Percentiles rank a stretch among this genome's conserved stretches.
phyloP scores from a whole-genome alignment of 2,329 filamentous ascomycete species.

The Stagonosporopsis rhizophila region DNA sequence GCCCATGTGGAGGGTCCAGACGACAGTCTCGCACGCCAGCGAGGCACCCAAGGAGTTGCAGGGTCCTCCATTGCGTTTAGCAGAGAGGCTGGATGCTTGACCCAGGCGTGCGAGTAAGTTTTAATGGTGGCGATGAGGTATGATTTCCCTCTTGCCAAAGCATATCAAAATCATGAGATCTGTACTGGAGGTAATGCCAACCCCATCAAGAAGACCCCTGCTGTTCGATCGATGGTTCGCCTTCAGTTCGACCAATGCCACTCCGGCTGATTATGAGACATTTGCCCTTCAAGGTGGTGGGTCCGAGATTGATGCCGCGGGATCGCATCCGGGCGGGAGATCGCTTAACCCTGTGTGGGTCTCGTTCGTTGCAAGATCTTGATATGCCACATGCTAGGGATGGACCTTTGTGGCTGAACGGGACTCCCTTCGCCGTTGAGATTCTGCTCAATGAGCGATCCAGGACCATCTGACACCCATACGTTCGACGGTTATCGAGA shows the following conservation, averaged over 20 bases:
- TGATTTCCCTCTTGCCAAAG: background rate
- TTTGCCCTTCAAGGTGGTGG: constrained; percentile 14
- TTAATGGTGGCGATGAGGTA: background rate
- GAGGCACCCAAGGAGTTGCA: background rate
- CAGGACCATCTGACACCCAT: background rate
- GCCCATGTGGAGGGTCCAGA: constrained; percentile 14
- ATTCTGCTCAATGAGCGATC: background rate
- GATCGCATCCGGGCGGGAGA: constrained; percentile 25
- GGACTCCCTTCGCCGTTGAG: background rate
- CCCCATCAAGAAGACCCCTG: background rate
- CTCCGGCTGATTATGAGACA: constrained; percentile 16
- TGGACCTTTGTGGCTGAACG: constrained; percentile 8
- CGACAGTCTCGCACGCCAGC: constrained; percentile 5
- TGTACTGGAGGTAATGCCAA: background rate
- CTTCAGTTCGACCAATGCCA: constrained; percentile 7
- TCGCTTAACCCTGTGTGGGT: constrained; percentile 16
- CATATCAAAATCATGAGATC: background rate
- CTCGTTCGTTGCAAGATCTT: constrained; percentile 8
- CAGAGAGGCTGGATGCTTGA: constrained; percentile 1
- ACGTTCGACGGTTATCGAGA: background rate
- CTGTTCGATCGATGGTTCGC: constrained; percentile 2
- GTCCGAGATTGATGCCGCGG: constrained; percentile 19
- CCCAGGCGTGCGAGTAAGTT: background rate
- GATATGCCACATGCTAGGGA: constrained; percentile 4
- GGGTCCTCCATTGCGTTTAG: background rate